phyloP scores from a whole-genome alignment of 2,329 filamentous ascomycete genomes.

The Orbilia quercus region DNA sequence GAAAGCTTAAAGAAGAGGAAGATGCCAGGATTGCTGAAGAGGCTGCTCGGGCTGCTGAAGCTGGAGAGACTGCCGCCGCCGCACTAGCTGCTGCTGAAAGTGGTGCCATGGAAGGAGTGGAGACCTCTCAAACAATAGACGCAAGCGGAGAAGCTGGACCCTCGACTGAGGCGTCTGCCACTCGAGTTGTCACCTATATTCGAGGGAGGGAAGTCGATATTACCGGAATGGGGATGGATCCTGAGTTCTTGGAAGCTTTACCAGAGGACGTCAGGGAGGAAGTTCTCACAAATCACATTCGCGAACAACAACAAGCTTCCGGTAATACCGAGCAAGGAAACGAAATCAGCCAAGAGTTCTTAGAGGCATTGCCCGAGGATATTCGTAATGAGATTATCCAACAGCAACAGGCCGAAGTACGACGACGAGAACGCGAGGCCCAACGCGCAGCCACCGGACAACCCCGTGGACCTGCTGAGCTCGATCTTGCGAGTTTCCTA shows the following conservation, averaged over 20 bases:
- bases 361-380: slow-evolving; percentile 90
- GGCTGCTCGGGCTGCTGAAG: slow-evolving; percentile 67
- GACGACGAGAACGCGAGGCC: slow-evolving; percentile 85
- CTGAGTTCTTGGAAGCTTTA: slow-evolving; percentile 94
- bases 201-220: slow-evolving; percentile 90
- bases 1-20: slow-evolving; percentile 73
- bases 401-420: slow-evolving; percentile 87
- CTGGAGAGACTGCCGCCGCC: slow-evolving; percentile 67
- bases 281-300: slow-evolving; percentile 90
- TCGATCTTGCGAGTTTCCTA: slow-evolving; percentile 92
- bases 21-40: slow-evolving; percentile 72
- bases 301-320: slow-evolving; percentile 80
- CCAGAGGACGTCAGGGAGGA: slow-evolving; percentile 96
- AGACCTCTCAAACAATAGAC: slow-evolving; percentile 66
- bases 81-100: slow-evolving; percentile 61
- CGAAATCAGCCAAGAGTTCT: slow-evolving; percentile 90
- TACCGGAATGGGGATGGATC: slow-evolving; percentile 91
- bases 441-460: slow-evolving; percentile 68
- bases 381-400: slow-evolving; percentile 90
- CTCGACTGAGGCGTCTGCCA: slow-evolving; percentile 67
- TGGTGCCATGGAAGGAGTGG: slow-evolving; percentile 80
- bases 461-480: slow-evolving; percentile 75
- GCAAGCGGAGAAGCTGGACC: slow-evolving; percentile 63
- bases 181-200: slow-evolving; percentile 82
- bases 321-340: slow-evolving; percentile 78